A percentile compares a stretch with the other conserved stretches of the same genome.
These are phyloP conservation scores for Leucogyrophana mollusca DNA, from an alignment of 768 basidiomycete species.

Conservation along the genomic window DNA sequence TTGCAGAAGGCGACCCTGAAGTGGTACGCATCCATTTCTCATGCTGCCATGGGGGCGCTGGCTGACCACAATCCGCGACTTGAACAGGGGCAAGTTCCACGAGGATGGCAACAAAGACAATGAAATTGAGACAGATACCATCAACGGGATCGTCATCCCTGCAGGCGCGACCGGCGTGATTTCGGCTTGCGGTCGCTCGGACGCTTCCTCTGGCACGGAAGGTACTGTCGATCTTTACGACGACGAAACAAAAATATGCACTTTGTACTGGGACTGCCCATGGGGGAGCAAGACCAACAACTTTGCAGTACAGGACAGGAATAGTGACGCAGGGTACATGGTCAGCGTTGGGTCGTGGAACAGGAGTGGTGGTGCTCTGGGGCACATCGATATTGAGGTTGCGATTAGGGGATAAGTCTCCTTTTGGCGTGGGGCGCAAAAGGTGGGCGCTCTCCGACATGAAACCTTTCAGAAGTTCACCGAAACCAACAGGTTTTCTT, in stretches of 20 bases:
- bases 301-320: background rate
- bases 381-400: too few species aligned
- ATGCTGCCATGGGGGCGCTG: too few species aligned
- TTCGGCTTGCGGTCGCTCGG: slow-evolving; percentile 4
- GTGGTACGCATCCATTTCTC: too few species aligned
- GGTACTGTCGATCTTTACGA: slow-evolving; percentile 9
- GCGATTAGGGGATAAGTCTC: too few species aligned
- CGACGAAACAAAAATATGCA: slow-evolving; percentile 1
- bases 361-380: background rate
- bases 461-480: too few species aligned
- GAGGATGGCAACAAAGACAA: background rate
- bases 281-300: slow-evolving; percentile 6
- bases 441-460: too few species aligned
- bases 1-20: too few species aligned
- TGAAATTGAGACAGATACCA: background rate
- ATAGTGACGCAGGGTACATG: background rate
- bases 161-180: background rate
- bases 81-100: background rate
- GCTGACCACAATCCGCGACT: background rate
- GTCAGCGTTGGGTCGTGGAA: background rate
- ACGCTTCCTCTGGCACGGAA: slow-evolving; percentile 4
- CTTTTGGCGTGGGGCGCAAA: too few species aligned
- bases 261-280: slow-evolving; percentile 9
- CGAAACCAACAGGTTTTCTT: too few species aligned
- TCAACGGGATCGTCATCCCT: background rate